These are phyloP conservation scores for Excoecaria agallocha DNA, from an alignment of 345 rosid species.

Conservation along the genomic window DNA sequence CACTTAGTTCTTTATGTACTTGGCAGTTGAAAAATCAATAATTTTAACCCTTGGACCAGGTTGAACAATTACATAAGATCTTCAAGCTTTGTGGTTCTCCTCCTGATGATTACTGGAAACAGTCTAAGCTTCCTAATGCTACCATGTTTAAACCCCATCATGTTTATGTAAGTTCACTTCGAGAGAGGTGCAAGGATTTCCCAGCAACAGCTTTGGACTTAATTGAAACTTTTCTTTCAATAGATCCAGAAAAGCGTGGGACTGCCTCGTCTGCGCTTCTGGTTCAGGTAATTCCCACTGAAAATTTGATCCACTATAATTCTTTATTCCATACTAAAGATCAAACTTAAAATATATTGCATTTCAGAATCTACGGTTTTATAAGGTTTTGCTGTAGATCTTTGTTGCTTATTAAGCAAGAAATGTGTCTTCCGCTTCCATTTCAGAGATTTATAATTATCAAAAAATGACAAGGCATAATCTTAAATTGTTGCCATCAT, in stretches of 20 bases:
- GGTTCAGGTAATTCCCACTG: slow-evolving; percentile 45
- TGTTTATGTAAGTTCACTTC: slow-evolving; percentile 48
- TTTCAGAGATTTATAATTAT: neutral
- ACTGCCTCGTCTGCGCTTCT: slow-evolving; percentile 67
- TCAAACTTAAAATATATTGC: neutral
- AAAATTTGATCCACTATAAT: slow-evolving; percentile 6
- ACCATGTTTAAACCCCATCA: slow-evolving; percentile 66
- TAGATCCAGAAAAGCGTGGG: slow-evolving; percentile 66
- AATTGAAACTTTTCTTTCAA: slow-evolving; percentile 53
- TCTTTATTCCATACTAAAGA: neutral
- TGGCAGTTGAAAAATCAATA: neutral
- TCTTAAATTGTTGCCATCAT: no score
- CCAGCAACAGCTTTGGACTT: slow-evolving; percentile 43
- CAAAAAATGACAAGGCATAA: neutral
- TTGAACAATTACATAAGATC: slow-evolving; percentile 76
- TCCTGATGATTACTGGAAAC: slow-evolving; percentile 63
- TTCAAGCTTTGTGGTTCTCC: slow-evolving; percentile 83
- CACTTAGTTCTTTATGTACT: neutral
- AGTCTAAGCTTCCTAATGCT: slow-evolving; percentile 51
- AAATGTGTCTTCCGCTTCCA: neutral
- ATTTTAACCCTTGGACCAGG: slow-evolving; percentile 33
- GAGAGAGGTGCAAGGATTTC: slow-evolving; percentile 56
- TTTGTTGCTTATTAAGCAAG: neutral
- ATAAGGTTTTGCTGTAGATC: neutral
- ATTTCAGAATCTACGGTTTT: neutral